A percentile compares a stretch with the other conserved stretches of the same genome.
Conservation (phyloP, 2,329 filamentous ascomycete genomes). For the Cadophora sp. region DNA sequence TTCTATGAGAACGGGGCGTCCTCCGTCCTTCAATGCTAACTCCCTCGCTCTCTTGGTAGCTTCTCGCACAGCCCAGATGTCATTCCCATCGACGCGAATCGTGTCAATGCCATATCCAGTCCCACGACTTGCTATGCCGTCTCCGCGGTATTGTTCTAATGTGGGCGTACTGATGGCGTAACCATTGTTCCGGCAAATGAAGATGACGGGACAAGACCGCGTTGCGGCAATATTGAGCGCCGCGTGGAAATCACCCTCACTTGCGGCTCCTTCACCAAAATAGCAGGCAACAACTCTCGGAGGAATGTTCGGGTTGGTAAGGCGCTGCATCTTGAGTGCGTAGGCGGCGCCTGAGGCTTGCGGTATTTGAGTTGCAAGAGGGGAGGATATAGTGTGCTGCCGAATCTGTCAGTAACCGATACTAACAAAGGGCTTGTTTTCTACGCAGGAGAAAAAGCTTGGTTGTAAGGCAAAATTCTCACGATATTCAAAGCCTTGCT, state of each 20-base stretch:
- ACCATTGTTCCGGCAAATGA: slow-evolving; percentile 92
- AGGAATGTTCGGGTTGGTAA: slow-evolving; percentile 71
- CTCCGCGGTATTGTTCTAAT: slow-evolving; percentile 87
- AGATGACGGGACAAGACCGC: slow-evolving; percentile 83
- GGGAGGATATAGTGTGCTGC: slow-evolving; percentile 84
- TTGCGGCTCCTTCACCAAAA: slow-evolving; percentile 90
- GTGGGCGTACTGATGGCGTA: slow-evolving; percentile 92
- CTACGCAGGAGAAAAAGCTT: too few relatives aligned
- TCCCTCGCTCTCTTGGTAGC: slow-evolving; percentile 82
- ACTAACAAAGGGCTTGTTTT: neutral
- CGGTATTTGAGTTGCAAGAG: slow-evolving; percentile 87
- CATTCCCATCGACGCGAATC: slow-evolving; percentile 91
- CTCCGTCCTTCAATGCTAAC: slow-evolving; percentile 51
- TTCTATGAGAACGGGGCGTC: slow-evolving; percentile 81
- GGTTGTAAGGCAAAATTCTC: slow-evolving; percentile 44
- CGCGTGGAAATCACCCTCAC: slow-evolving; percentile 90
- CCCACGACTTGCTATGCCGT: slow-evolving; percentile 86
- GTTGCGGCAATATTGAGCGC: slow-evolving; percentile 92
- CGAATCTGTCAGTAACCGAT: neutral
- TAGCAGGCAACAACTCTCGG: slow-evolving; percentile 80
- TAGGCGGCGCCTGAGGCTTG: slow-evolving; percentile 89
- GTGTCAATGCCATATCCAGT: slow-evolving; percentile 95
- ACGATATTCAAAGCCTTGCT: slow-evolving; percentile 84
- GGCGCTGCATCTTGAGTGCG: slow-evolving; percentile 80
- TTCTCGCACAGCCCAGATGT: slow-evolving; percentile 87